Conservation (phyloP, 2,329 filamentous ascomycete genomes). For the Celoporthe dispersa region DNA sequence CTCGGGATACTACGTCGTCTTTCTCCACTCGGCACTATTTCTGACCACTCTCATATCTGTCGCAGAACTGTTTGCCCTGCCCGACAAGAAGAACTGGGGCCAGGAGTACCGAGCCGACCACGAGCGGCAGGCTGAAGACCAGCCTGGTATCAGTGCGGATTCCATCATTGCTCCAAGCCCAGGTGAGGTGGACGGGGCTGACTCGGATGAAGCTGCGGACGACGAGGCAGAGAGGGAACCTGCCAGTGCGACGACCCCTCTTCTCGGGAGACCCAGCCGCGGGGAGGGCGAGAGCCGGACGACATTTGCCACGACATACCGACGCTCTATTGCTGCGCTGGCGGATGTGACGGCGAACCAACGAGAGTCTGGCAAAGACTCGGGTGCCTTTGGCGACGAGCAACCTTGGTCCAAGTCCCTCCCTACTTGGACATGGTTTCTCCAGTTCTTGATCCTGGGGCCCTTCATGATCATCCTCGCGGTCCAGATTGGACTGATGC, state of each 20-base stretch:
- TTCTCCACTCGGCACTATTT: slow-evolving; percentile 78
- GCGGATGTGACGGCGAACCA: slow-evolving; percentile 32
- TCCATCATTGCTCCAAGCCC: slow-evolving; percentile 46
- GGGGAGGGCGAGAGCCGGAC: slow-evolving; percentile 43
- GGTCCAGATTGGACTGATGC: slow-evolving; percentile 74
- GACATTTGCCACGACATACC: slow-evolving; percentile 59
- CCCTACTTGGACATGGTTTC: slow-evolving; percentile 83
- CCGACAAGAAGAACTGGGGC: slow-evolving; percentile 72
- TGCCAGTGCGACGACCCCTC: slow-evolving; percentile 59
- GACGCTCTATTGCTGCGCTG: slow-evolving; percentile 49
- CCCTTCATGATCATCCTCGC: slow-evolving; percentile 79
- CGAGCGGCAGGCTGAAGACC: slow-evolving; percentile 45
- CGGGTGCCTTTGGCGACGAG: slow-evolving; percentile 67
- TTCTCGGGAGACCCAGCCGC: slow-evolving; percentile 40
- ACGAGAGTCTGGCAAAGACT: slow-evolving; percentile 31
- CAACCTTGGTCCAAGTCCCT: slow-evolving; percentile 84
- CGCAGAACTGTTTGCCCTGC: slow-evolving; percentile 78
- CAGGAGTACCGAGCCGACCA: slow-evolving; percentile 58
- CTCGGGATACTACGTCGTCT: slow-evolving; percentile 79
- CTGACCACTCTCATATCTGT: slow-evolving; percentile 76
- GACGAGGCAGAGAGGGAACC: slow-evolving; percentile 38
- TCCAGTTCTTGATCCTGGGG: slow-evolving; percentile 81
- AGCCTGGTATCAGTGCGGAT: slow-evolving; percentile 39
- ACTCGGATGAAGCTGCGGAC: slow-evolving; percentile 41
- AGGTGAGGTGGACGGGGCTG: slow-evolving; percentile 39